Conservation (phyloP, 805 yeast genomes). For the Yamadazyma ubonensis region DNA sequence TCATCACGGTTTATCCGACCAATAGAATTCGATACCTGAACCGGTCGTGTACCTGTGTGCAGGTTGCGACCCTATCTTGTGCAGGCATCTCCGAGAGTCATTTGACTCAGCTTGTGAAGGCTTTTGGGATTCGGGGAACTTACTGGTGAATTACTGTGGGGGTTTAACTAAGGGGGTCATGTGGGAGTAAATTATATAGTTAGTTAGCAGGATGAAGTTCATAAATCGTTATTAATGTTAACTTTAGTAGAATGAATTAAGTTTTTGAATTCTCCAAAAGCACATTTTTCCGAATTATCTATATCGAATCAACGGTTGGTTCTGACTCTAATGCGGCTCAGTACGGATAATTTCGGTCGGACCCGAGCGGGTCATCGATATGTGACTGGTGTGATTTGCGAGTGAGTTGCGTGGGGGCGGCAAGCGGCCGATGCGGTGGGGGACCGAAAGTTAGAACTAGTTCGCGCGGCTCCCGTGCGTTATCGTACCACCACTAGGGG, state of each 20-base stretch:
- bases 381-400: not conserved
- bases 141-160: too few species aligned
- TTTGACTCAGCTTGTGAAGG: not conserved
- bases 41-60: constrained; percentile 6
- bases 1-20: constrained; percentile 7
- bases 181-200: not conserved
- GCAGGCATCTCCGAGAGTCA: constrained; percentile 2
- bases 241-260: not conserved
- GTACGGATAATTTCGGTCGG: constrained; percentile 1
- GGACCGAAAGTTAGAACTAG: not conserved
- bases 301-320: constrained; percentile 6
- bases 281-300: constrained; percentile 1
- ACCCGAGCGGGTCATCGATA: not conserved
- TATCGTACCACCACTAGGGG: not conserved
- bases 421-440: not conserved
- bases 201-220: too few species aligned
- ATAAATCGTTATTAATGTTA: too few species aligned
- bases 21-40: constrained; percentile 12
- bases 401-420: not conserved
- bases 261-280: not conserved
- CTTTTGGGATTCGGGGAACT: too few species aligned
- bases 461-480: not conserved
- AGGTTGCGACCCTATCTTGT: too few species aligned
- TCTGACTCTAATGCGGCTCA: constrained; percentile 2
- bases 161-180: too few species aligned